Evolutionary conservation across 2,329 filamentous ascomycete genomes (phyloP), one percentile per base, ranked within the genome.

Genomic region (Colletotrichum camelliae): DNA sequence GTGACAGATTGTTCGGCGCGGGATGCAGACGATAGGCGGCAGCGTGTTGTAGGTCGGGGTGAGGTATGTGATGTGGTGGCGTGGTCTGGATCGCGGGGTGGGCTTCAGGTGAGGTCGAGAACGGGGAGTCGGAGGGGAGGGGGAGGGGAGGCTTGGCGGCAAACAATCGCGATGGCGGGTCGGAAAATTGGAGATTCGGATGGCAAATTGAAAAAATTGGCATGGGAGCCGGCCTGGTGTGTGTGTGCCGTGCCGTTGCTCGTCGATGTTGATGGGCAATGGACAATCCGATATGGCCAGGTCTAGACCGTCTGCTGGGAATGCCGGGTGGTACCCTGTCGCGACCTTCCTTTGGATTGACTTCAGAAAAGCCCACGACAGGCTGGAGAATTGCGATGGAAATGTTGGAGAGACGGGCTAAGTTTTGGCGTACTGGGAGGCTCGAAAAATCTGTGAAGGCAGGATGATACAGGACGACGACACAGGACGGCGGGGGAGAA

Each of bases 131-230:
- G 39, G 9, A 48, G 18, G 39, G 39, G 39, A n/a, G 39, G 39
- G 39, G 18, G 18, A n/a, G 39, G 18, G 18, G 18, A n/a, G 2
- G 39, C 39, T 52, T 52, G 3, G 43, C 43, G n/a, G 43, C 29
- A 12, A 27, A 21, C 8, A 37, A 58, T 16, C 5, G 39, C 33
- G 57, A 61, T 33, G 55, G 24, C 67, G 29, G 37, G 57, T 39
- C 35, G 57, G 43, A 69, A 67, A 61, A 69, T 33, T 48, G 67
- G 67, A 52, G 67, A 69, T 33, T 61, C 21, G 67, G 67, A 69
- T 69, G 67, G 67, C 55, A 69, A 69, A 69, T 55, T 69, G 52
- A 31, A 69, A 60, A 69, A 60, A 61, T 13, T 60, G 18, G 67
- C 67, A 69, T 69, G 52, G 67, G 55, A 69, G 31, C 12, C 24